phyloP scores from a whole-genome alignment of 768 basidiomycete genomes.

The Suillus spraguei region DNA sequence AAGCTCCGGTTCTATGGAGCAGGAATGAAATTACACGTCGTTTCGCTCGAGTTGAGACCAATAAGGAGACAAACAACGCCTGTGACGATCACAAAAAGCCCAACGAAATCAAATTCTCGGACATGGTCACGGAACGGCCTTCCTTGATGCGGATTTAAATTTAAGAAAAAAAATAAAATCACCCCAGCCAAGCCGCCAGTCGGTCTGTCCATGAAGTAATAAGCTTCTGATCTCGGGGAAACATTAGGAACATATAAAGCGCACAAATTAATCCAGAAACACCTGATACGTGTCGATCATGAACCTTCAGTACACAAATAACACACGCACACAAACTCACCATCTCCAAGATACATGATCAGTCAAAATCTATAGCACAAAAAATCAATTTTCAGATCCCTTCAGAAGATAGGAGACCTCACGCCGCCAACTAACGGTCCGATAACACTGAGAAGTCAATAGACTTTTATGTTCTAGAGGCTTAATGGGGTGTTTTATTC shows the following conservation, averaged over 20 bases:
- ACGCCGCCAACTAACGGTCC: slow-evolving; percentile 47
- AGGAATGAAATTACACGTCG: slow-evolving; percentile 26
- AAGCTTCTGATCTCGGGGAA: background rate
- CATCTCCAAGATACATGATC: slow-evolving; percentile 43
- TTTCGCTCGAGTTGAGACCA: slow-evolving; percentile 40
- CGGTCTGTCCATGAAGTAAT: slow-evolving; percentile 25
- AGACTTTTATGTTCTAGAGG: background rate
- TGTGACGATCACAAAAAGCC: slow-evolving; percentile 35
- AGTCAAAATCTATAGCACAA: slow-evolving; percentile 29
- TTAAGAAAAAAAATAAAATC: slow-evolving; percentile 36
- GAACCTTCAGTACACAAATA: background rate
- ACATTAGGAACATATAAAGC: slow-evolving; percentile 7
- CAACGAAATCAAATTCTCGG: slow-evolving; percentile 42
- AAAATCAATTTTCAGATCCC: background rate
- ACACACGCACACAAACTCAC: slow-evolving; percentile 22
- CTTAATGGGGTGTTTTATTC: background rate
- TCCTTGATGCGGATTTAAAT: slow-evolving; percentile 37
- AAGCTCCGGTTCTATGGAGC: background rate
- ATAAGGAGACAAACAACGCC: slow-evolving; percentile 41
- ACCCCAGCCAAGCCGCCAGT: slow-evolving; percentile 37
- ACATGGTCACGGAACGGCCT: slow-evolving; percentile 34
- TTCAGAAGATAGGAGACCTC: slow-evolving; percentile 8
- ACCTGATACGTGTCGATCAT: slow-evolving; percentile 26
- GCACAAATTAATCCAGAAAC: slow-evolving; percentile 40
- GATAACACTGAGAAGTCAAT: slow-evolving; percentile 30